Percentiles rank a stretch among this genome's conserved stretches.
Evolutionary conservation across 176 grass and related monocot genomes (phyloP).

Genomic region (Thinopyrum elongatum): DNA sequence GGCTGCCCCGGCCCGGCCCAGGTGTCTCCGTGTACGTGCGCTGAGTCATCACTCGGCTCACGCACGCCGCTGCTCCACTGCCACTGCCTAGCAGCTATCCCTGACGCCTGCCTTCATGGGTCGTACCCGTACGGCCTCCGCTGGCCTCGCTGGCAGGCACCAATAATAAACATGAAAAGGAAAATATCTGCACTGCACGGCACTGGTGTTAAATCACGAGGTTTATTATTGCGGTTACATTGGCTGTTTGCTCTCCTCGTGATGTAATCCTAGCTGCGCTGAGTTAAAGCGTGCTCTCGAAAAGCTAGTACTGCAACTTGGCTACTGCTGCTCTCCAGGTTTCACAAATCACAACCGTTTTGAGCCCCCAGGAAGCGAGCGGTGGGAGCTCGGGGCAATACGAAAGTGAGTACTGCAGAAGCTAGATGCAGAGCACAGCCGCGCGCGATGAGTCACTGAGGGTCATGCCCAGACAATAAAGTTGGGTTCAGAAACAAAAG

Average conservation of each 20-base stretch:
- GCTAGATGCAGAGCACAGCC: background rate
- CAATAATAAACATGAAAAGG: background rate
- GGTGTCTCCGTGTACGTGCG: conserved; percentile 32
- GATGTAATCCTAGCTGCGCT: background rate
- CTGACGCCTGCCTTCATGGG: background rate
- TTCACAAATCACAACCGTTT: background rate
- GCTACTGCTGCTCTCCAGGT: background rate
- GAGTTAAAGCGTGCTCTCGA: background rate
- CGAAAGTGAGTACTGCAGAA: background rate
- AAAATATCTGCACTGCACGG: background rate
- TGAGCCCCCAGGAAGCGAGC: background rate
- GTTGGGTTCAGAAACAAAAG: background rate
- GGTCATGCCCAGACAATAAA: background rate
- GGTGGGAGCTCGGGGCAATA: background rate
- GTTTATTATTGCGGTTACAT: background rate
- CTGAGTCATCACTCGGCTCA: background rate
- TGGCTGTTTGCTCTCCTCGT: background rate
- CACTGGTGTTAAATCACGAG: background rate
- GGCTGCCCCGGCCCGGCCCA: background rate
- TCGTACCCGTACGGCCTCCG: conserved; percentile 18
- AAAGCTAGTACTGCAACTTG: background rate
- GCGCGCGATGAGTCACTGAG: background rate
- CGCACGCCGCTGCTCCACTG: background rate
- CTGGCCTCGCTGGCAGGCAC: background rate
- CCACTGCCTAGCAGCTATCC: background rate